Evolutionary conservation across 345 rosid genomes (phyloP).

Genomic region (Rhodomyrtus tomentosa): DNA sequence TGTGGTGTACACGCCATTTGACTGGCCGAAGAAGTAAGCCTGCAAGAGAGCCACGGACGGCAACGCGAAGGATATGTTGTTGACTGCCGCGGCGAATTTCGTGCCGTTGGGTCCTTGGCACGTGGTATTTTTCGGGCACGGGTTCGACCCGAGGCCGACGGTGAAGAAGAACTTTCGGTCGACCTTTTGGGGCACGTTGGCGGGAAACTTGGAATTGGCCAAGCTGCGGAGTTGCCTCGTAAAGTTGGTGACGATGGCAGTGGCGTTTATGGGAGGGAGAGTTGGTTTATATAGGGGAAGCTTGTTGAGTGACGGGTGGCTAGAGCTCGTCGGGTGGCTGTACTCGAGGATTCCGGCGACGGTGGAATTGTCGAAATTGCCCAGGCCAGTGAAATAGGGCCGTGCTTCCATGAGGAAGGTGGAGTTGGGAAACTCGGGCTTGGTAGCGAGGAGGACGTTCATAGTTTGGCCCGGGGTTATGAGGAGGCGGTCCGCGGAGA

Average conservation of each 20-base stretch:
- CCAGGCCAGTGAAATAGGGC: conserved; percentile 25
- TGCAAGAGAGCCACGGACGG: conserved; percentile 33
- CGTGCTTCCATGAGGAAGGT: conserved; percentile 36
- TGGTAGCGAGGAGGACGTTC: conserved; percentile 30
- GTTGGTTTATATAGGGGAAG: conserved; percentile 19
- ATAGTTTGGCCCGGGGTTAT: conserved; percentile 40
- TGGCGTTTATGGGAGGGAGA: conserved; percentile 27
- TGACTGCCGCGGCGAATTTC: conserved; percentile 28
- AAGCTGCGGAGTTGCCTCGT: conserved; percentile 23
- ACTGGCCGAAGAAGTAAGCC: conserved; percentile 24
- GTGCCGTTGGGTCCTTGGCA: conserved; percentile 37
- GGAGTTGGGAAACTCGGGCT: conserved; percentile 20
- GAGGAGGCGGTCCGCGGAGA: conserved; percentile 8
- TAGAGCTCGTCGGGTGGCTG: conserved; percentile 2
- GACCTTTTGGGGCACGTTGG: conserved; percentile 22
- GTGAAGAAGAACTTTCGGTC: conserved; percentile 33
- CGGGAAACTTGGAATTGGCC: conserved; percentile 23
- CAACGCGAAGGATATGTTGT: conserved; percentile 26
- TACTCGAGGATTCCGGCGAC: conserved; percentile 31
- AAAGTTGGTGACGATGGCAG: conserved; percentile 17
- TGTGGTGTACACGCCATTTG: conserved; percentile 23
- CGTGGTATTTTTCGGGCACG: conserved; percentile 25
- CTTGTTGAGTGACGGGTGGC: neutral
- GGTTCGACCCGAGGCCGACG: conserved; percentile 23
- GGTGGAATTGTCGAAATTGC: conserved; percentile 30